Evolutionary conservation across 768 basidiomycete species (phyloP).

Genomic region (Kondoa subrosea): DNA sequence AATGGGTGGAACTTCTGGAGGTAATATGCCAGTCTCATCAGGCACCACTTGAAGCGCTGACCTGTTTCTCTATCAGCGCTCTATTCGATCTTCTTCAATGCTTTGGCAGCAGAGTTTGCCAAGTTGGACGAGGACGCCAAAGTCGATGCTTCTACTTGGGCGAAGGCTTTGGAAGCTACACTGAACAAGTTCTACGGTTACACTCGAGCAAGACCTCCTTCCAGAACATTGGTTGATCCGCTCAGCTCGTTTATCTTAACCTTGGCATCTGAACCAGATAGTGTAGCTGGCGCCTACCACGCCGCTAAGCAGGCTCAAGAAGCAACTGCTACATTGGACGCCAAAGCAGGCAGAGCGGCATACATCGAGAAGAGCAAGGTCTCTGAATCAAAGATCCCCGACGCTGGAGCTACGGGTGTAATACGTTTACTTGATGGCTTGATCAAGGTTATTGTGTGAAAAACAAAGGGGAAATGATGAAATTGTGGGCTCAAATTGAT

Average conservation of each 20-base stretch:
- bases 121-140: not conserved
- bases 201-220: slow-evolving; percentile 1
- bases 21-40: too few relatives aligned
- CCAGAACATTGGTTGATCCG: slow-evolving; percentile 2
- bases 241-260: not conserved
- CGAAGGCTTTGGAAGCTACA: not conserved
- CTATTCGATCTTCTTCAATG: slow-evolving; percentile 7
- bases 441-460: not conserved
- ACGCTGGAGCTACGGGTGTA: not conserved
- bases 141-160: not conserved
- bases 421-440: not conserved
- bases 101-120: not conserved
- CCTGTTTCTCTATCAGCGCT: too few relatives aligned
- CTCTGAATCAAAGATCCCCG: not conserved
- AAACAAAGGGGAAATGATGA: not conserved
- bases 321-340: not conserved
- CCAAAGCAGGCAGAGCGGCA: not conserved
- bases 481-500: too few relatives aligned
- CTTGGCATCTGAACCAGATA: not conserved
- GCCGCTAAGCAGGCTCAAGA: slow-evolving; percentile 1
- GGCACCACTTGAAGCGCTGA: too few relatives aligned
- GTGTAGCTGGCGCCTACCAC: not conserved
- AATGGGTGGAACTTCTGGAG: slow-evolving; percentile 7
- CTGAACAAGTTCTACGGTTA: slow-evolving; percentile 1
- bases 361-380: slow-evolving; percentile 4